Evolutionary conservation across 768 basidiomycete genomes (phyloP).

Genomic region (Mycena rebaudengoi): DNA sequence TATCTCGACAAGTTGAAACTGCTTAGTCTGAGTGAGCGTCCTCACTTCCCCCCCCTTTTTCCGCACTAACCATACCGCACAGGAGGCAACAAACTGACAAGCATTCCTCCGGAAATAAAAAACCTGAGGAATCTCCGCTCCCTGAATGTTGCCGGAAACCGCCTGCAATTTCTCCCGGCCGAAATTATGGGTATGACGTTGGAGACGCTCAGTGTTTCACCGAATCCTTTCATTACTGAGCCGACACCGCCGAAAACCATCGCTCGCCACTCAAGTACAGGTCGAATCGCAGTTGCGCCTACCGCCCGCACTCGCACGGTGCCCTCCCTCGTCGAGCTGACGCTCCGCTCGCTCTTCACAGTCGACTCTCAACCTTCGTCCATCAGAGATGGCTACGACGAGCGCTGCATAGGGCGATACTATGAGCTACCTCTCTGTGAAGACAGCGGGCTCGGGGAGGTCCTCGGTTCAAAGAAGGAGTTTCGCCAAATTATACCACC

Average conservation of each 20-base stretch:
- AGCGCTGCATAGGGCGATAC: conserved; percentile 32
- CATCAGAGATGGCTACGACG: not conserved
- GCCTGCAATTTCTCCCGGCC: conserved; percentile 65
- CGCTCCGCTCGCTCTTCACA: conserved; percentile 11
- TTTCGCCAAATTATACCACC: conserved; percentile 34
- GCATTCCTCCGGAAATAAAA: conserved; percentile 70
- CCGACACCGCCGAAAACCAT: not conserved
- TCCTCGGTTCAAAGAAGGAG: conserved; percentile 19
- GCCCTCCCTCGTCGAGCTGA: conserved; percentile 16
- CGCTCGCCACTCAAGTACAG: not conserved
- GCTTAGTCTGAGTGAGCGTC: conserved; percentile 66
- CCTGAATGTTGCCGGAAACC: conserved; percentile 70
- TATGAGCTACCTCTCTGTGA: conserved; percentile 47
- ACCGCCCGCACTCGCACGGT: conserved; percentile 13
- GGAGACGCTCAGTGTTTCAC: conserved; percentile 53
- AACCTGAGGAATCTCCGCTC: conserved; percentile 61
- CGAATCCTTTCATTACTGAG: conserved; percentile 64
- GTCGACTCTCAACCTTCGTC: not conserved
- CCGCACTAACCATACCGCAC: conserved; percentile 33
- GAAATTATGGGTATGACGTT: conserved; percentile 72
- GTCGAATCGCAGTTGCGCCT: conserved; percentile 21
- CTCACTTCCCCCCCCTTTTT: not conserved
- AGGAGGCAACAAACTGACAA: conserved; percentile 67
- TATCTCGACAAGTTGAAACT: conserved; percentile 64
- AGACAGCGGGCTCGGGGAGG: conserved; percentile 6